A percentile compares a stretch with the other conserved stretches of the same genome.
phyloP scores from a whole-genome alignment of 495 filamentous ascomycete species.

The Aspergillus ostianus region DNA sequence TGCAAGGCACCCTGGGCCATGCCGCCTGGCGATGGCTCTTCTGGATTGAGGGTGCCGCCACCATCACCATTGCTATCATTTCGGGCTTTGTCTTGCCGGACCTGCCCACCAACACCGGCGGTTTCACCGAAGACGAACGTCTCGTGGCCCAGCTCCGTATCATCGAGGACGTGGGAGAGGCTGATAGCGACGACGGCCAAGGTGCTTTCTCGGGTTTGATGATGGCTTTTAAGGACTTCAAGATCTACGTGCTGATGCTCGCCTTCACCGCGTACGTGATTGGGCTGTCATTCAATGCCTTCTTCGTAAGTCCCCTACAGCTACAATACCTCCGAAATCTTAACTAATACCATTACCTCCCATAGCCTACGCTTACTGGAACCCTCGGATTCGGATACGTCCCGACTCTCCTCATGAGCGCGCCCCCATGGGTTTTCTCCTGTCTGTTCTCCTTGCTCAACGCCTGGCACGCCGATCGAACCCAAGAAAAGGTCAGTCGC shows the following conservation, averaged over 20 bases:
- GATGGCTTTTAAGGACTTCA: constrained; percentile 65
- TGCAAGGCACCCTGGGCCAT: constrained; percentile 42
- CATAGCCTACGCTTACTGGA: constrained; percentile 73
- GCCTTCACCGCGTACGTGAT: constrained; percentile 34
- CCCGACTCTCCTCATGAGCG: constrained; percentile 71
- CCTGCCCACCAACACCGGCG: constrained; percentile 68
- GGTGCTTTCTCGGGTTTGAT: constrained; percentile 65
- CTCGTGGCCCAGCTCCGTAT: constrained; percentile 66
- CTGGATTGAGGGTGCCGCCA: constrained; percentile 39
- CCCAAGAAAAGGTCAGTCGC: constrained; percentile 55
- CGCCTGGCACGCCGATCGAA: constrained; percentile 76
- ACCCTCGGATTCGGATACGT: constrained; percentile 68
- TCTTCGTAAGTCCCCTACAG: constrained; percentile 28
- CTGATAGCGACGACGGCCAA: constrained; percentile 61
- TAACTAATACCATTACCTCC: constrained; percentile 61
- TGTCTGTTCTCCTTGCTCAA: constrained; percentile 70
- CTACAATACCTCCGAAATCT: constrained; percentile 12
- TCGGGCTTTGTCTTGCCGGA: constrained; percentile 67
- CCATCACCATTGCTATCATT: constrained; percentile 31
- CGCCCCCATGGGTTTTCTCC: constrained; percentile 70
- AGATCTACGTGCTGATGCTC: constrained; percentile 67
- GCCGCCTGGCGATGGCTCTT: constrained; percentile 69
- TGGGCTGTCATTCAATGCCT: constrained; percentile 35
- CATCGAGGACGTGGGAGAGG: constrained; percentile 75
- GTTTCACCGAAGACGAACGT: constrained; percentile 66